These are phyloP conservation scores for Epichloe hybrida DNA, from an alignment of 2,329 filamentous ascomycete genomes.

Conservation along the genomic window DNA sequence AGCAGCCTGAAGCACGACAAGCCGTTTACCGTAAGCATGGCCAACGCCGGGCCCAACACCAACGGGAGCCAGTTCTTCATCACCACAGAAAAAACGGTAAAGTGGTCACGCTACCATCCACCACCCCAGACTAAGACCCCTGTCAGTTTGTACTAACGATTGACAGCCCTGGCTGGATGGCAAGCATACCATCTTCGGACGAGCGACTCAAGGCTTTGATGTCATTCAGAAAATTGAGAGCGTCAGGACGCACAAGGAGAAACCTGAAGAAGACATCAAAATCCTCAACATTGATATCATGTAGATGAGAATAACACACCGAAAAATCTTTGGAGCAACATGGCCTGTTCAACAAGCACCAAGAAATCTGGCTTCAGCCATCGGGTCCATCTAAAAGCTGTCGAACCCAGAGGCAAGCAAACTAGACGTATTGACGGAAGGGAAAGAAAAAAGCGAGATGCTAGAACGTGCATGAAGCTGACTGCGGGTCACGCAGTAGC, in stretches of 20 bases:
- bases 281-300: constrained; percentile 72
- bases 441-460: background rate
- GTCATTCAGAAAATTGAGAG: constrained; percentile 96
- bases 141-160: constrained; percentile 5
- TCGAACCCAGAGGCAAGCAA: background rate
- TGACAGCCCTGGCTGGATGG: constrained; percentile 75
- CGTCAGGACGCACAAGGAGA: constrained; percentile 72
- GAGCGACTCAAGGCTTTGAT: constrained; percentile 80
- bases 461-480: background rate
- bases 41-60: constrained; percentile 87
- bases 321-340: background rate
- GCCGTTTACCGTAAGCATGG: constrained; percentile 94
- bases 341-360: background rate
- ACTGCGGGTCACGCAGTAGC: constrained; percentile 1
- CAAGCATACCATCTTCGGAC: constrained; percentile 92
- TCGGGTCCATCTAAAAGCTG: background rate
- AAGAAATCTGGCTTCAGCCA: background rate
- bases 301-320: constrained; percentile 17
- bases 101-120: constrained; percentile 19
- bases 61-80: constrained; percentile 98
- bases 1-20: constrained; percentile 85
- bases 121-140: constrained; percentile 1
- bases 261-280: constrained; percentile 93
- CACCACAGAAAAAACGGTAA: constrained; percentile 85
- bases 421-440: background rate